Base-by-base conservation (phyloP, 768 basidiomycete species). In the Trametes meyenii region DNA sequence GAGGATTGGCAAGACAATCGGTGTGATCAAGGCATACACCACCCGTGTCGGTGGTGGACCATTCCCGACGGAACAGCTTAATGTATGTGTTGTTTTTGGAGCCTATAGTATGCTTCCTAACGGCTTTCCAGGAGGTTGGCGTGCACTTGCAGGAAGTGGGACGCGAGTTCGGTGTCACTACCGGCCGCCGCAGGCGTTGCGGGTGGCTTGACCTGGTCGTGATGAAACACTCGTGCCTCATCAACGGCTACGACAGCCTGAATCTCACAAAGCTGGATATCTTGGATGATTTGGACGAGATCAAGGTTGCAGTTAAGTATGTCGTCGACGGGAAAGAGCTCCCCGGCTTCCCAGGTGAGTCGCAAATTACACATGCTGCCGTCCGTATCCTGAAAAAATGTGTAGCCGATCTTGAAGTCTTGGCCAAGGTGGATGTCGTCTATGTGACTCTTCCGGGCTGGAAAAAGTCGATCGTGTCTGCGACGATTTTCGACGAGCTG, bases 141-240 rank as follows among this genome's bases (percentile, higher is more conserved):
- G 81, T 82, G 19, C 93, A 94, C 67, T 77, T 99, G 17, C 97
- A 98, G 79, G 93, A 96, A 75, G 88, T 98, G 8, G 97, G 97
- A 5, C 83, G 81, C 48, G 97, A 99, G 73, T 97, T 83, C 65
- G 97, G 97, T 19, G 87, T 85, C 24, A 97, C 95, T 1, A 99
- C 97, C 0, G 97, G 97, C 7, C 87, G 97, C 29, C 80, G 91
- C 39, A 83, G 97, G 60, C 89, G 97, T 55, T 94, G 95, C 74
- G 97, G 97, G 13, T 99, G 97, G 97, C 86, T 99, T 46, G 97
- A 99, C 75, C 81, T 98, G 14, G 93, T 98, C 58, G 94, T 98
- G 43, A 83, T 99, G 81, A 89, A 87, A 73, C 89, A 98, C 75
- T 98, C 96, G 7, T 86, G 81, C 71, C 76, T 92, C 63, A 93